Evolutionary conservation across 2,329 filamentous ascomycete genomes (phyloP).

Genomic region (Ophiocordyceps camponoti-floridani): DNA sequence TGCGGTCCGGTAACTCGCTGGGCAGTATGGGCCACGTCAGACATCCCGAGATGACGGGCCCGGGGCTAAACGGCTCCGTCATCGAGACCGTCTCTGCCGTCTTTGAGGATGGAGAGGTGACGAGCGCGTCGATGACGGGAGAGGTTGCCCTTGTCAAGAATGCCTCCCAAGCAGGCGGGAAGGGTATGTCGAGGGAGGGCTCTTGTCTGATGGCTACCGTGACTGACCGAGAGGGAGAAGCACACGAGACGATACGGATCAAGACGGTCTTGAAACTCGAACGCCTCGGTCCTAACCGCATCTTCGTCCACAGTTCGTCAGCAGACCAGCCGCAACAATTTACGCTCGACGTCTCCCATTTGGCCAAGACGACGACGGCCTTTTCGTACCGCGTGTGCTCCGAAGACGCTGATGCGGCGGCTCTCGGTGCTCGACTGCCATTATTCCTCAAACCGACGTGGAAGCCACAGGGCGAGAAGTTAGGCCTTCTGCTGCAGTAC

Average conservation of each 20-base stretch:
- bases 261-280: constrained; percentile 81
- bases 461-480: constrained; percentile 70
- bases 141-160: constrained; percentile 85
- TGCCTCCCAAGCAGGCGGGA: constrained; percentile 26
- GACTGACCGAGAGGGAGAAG: constrained; percentile 12
- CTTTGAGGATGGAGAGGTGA: constrained; percentile 58
- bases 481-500: constrained; percentile 76
- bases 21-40: constrained; percentile 49
- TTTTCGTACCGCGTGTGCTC: constrained; percentile 87
- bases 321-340: constrained; percentile 62
- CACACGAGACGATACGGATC: constrained; percentile 54
- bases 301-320: constrained; percentile 58
- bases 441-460: constrained; percentile 58
- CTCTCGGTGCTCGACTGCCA: constrained; percentile 42
- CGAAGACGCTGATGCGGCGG: constrained; percentile 31
- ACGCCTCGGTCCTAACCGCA: constrained; percentile 82
- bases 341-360: constrained; percentile 51
- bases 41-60: constrained; percentile 65
- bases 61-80: constrained; percentile 73
- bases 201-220: no score
- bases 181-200: constrained; percentile 22
- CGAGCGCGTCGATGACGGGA: constrained; percentile 58
- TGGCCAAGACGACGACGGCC: constrained; percentile 58
- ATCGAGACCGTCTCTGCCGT: constrained; percentile 81
- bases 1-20: constrained; percentile 73